Conservation (phyloP, 1,139 yeast species). For the Trichomonascaceae sp. region DNA sequence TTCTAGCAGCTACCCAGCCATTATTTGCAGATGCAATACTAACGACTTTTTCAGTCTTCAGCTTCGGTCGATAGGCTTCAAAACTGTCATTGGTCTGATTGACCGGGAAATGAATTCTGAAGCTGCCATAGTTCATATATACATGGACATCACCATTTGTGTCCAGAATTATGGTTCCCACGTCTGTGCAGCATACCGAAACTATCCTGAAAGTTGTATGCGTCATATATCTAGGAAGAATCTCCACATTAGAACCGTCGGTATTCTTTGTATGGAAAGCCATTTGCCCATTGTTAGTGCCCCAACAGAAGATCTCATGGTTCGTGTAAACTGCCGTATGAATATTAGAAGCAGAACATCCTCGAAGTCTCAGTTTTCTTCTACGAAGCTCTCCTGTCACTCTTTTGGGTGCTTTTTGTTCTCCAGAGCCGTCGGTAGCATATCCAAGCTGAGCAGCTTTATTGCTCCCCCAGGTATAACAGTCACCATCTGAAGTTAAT, state of each 20-base stretch:
- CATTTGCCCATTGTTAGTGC: conserved; percentile 82
- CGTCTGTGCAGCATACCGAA: conserved; percentile 61
- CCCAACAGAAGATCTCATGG: conserved; percentile 62
- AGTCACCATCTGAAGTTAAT: conserved; percentile 45
- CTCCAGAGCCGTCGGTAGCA: conserved; percentile 20
- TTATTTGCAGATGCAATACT: conserved; percentile 21
- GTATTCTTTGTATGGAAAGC: conserved; percentile 34
- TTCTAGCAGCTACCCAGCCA: conserved; percentile 28
- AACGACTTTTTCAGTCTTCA: conserved; percentile 14
- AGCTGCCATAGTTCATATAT: conserved; percentile 52
- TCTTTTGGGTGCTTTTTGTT: conserved; percentile 44
- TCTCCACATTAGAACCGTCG: conserved; percentile 19
- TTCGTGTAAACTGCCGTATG: conserved; percentile 63
- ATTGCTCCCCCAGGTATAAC: conserved; percentile 79
- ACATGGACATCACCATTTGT: conserved; percentile 57
- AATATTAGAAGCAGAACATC: conserved; percentile 62
- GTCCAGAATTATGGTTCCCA: conserved; percentile 63
- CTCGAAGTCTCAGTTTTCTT: conserved; percentile 40
- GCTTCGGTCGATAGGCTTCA: conserved; percentile 13
- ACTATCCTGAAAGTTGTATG: conserved; percentile 44
- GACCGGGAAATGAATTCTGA: conserved; percentile 37
- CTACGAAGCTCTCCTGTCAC: conserved; percentile 41
- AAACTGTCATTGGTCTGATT: conserved; percentile 13
- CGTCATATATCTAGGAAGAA: conserved; percentile 40
- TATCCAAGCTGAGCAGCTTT: conserved; percentile 61